Evolutionary conservation across 768 basidiomycete genomes (phyloP), one percentile per base, ranked within the genome.

Genomic region (Leccinum barrowsii): DNA sequence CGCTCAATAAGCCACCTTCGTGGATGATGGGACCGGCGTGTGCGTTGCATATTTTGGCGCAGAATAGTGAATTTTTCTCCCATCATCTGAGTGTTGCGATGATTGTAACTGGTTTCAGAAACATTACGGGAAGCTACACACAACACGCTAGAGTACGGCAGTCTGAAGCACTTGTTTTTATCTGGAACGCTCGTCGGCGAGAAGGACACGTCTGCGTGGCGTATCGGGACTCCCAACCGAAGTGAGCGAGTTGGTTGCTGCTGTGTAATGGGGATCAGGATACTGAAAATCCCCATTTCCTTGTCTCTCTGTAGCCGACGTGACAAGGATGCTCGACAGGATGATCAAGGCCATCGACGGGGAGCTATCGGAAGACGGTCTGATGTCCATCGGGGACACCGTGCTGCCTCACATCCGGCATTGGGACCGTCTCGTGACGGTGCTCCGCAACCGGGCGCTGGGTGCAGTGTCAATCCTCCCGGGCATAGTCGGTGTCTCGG

Each of bases 401-500:
- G 15, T 30, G n/a, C 49, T 50, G 24, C 49, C 49, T 17, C 49
- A 30, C 17, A 30, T 50, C 28, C 49, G n/a, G 11, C 49, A 50
- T 50, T 50, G 49, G 49, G 49, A 50, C n/a, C 49, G 49, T 5
- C 49, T 50, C n/a, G 13, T 50, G 24, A 28, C 28, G 24, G 17
- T 50, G 49, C 0, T 50, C n/a, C 26, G 49, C n/a, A 50, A 50
- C 21, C 28, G 28, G 28, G 6, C 49, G 49, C 28, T 50, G 49
- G 24, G 49, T 1, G 55, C 19, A 3, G 24, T 64, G 11, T 55
- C 53, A 2, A n/a, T 60, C 42, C 49, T 68, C 22, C 63, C 67
- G 15, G 56, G 48, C 5, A 4, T 63, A 5, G 48, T 70, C 5
- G 68, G 67, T 6, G 57, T 70, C n/a, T 68, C 67, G 0, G 53